Percentiles rank a stretch among this genome's conserved stretches.
These are phyloP conservation scores for Globisporangium sylvaticum DNA, from an alignment of 352 stramenopile genomes.

Conservation along the genomic window DNA sequence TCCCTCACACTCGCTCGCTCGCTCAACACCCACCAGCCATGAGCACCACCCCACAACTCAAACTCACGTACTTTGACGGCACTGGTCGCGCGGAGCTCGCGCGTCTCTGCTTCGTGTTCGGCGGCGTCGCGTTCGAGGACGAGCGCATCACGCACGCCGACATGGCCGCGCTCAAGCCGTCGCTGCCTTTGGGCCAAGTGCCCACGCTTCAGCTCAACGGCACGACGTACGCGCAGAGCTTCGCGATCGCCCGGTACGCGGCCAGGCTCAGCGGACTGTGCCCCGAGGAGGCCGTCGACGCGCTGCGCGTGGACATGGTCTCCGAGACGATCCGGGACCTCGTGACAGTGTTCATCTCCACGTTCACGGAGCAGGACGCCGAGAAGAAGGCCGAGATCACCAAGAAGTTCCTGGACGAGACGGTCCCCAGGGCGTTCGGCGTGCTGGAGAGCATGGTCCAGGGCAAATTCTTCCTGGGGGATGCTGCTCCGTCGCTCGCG, in stretches of 20 bases:
- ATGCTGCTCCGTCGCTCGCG: slow-evolving; percentile 32
- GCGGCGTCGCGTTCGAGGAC: slow-evolving; percentile 63
- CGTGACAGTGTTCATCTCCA: slow-evolving; percentile 27
- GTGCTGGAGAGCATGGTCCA: slow-evolving; percentile 23
- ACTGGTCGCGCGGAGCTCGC: slow-evolving; percentile 51
- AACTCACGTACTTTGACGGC: slow-evolving; percentile 72
- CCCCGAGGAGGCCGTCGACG: slow-evolving; percentile 42
- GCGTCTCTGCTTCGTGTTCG: slow-evolving; percentile 49
- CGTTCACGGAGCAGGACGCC: slow-evolving; percentile 33
- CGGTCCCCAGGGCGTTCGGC: slow-evolving; percentile 17
- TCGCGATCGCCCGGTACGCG: slow-evolving; percentile 58
- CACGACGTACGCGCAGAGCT: slow-evolving; percentile 46
- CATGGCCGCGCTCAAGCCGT: slow-evolving; percentile 49
- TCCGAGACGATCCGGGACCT: slow-evolving; percentile 45
- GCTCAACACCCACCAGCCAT: background rate
- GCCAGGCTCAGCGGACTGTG: slow-evolving; percentile 52
- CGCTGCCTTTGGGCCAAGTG: slow-evolving; percentile 50
- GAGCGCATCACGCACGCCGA: slow-evolving; percentile 36
- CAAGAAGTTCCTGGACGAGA: slow-evolving; percentile 26
- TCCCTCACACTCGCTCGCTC: too few relatives aligned
- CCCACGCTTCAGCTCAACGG: slow-evolving; percentile 47
- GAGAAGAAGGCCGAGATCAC: slow-evolving; percentile 28
- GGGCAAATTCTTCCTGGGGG: slow-evolving; percentile 50
- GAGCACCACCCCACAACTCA: slow-evolving; percentile 23
- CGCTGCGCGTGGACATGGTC: slow-evolving; percentile 54